Evolutionary conservation across 331 rosid species (phyloP).

Genomic region (Malus hybrid): DNA sequence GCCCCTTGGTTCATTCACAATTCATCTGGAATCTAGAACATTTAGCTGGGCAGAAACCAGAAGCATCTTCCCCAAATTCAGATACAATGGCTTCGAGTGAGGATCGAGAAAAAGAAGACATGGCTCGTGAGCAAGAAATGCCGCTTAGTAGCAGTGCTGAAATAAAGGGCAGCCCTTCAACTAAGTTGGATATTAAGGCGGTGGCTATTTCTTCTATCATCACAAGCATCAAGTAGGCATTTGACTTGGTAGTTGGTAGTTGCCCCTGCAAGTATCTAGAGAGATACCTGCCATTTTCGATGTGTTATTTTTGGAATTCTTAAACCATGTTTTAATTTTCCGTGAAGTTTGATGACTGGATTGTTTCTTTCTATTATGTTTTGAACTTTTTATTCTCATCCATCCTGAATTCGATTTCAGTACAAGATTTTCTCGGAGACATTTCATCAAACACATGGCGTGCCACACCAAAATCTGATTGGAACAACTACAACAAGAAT

Average conservation of each 20-base stretch:
- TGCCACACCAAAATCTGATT: not conserved
- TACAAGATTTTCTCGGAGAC: not conserved
- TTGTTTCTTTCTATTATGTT: not conserved
- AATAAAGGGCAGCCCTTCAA: not conserved
- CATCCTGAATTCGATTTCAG: not conserved
- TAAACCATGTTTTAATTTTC: not conserved
- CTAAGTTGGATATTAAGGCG: not conserved
- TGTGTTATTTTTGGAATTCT: not conserved
- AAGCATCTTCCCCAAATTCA: not conserved
- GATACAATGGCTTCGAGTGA: not conserved
- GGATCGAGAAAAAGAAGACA: not conserved
- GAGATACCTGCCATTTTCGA: not conserved
- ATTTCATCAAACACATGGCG: not conserved
- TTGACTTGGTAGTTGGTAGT: not conserved
- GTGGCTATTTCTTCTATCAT: not conserved
- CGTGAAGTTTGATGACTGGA: not conserved
- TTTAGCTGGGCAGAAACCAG: not conserved
- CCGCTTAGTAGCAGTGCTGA: not conserved
- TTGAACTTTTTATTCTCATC: not conserved
- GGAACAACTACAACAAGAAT: no score
- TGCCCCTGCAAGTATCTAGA: not conserved
- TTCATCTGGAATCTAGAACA: not conserved
- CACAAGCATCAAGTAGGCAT: not conserved
- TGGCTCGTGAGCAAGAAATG: not conserved
- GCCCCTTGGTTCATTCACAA: not conserved